These are phyloP conservation scores for Quercus alba DNA, from an alignment of 306 rosid species.

Conservation along the genomic window DNA sequence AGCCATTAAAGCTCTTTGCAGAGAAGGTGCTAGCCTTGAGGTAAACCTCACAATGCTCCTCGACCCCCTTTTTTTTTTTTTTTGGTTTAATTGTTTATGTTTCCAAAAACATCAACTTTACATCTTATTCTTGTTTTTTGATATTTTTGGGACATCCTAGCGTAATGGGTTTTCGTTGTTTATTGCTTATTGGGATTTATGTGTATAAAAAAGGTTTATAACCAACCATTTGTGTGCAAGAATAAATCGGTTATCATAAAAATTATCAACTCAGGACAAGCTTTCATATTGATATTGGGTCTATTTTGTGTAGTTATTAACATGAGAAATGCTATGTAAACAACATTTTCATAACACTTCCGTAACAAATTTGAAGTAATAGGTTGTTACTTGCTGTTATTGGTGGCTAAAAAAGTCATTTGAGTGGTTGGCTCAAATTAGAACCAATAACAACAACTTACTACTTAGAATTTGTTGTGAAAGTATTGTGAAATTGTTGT, in stretches of 20 bases:
- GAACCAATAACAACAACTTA: too few relatives aligned
- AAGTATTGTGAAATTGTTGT: too few relatives aligned
- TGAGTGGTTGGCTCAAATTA: too few relatives aligned
- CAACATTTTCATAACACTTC: too few relatives aligned
- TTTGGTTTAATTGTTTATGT: background rate
- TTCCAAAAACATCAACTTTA: background rate
- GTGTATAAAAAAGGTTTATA: background rate
- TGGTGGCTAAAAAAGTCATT: too few relatives aligned
- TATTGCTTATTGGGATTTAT: background rate
- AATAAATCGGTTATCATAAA: background rate
- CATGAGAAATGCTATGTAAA: too few relatives aligned
- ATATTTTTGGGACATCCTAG: background rate
- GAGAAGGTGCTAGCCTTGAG: slow-evolving; percentile 29
- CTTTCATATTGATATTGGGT: background rate
- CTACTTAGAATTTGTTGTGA: too few relatives aligned
- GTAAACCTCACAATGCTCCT: background rate
- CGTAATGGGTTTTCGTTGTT: background rate
- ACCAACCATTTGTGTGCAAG: background rate
- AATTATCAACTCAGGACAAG: background rate
- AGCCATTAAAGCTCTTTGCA: slow-evolving; percentile 18
- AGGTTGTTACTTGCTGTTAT: too few relatives aligned
- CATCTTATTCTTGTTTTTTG: background rate
- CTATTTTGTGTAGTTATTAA: too few relatives aligned
- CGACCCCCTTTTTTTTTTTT: background rate
- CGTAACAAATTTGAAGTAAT: too few relatives aligned